Conservation (phyloP, 163 green algal species). For the Scenedesmus sp. region DNA sequence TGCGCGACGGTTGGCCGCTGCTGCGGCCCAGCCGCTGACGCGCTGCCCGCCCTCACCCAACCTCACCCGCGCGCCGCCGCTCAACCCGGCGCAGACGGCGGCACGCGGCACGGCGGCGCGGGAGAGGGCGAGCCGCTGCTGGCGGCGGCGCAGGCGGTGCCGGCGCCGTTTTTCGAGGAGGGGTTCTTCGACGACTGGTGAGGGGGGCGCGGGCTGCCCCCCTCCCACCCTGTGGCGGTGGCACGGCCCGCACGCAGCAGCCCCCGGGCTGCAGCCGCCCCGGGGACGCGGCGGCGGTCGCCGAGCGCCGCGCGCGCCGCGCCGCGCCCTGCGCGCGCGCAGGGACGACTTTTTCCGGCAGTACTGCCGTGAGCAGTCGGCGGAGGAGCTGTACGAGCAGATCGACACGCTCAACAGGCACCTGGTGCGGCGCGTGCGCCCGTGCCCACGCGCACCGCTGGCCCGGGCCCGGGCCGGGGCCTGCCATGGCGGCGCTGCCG, state of each 20-base stretch:
- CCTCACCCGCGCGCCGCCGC: too few relatives aligned
- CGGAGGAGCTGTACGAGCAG: conserved; percentile 47
- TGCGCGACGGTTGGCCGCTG: too few relatives aligned
- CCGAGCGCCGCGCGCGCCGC: not conserved
- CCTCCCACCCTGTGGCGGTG: not conserved
- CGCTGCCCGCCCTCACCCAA: too few relatives aligned
- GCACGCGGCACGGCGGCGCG: too few relatives aligned
- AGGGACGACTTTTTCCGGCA: conserved; percentile 46
- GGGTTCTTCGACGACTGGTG: conserved; percentile 74
- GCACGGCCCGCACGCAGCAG: not conserved
- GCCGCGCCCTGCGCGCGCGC: not conserved
- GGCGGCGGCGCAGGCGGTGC: conserved; percentile 73
- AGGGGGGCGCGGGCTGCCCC: not conserved
- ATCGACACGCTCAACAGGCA: conserved; percentile 41
- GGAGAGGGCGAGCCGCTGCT: conserved; percentile 73
- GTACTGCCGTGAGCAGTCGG: conserved; percentile 41
- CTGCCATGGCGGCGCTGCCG: too few relatives aligned
- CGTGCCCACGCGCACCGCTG: too few relatives aligned
- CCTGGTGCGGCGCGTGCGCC: conserved; percentile 42
- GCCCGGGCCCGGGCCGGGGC: too few relatives aligned
- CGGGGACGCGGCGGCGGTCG: not conserved
- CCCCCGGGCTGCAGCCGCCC: not conserved
- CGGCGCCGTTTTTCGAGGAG: conserved; percentile 80
- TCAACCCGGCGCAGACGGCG: too few relatives aligned
- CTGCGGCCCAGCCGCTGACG: too few relatives aligned